A percentile compares a stretch with the other conserved stretches of the same genome.
Conservation (phyloP, 2,329 filamentous ascomycete genomes). For the Ophiostoma himal-ulmi region DNA sequence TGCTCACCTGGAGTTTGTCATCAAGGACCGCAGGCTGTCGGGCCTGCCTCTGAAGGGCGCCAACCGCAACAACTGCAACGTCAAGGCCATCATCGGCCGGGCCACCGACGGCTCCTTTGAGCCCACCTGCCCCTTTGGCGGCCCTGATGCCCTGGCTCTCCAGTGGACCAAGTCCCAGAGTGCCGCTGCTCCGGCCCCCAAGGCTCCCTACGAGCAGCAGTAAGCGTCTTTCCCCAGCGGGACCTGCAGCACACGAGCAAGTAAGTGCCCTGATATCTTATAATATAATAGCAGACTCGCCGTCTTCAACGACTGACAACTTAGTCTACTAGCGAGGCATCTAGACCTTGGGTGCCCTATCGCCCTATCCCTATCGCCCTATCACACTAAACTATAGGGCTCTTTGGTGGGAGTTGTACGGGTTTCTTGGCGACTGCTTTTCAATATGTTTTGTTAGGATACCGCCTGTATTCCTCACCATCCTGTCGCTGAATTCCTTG, state of each 20-base stretch:
- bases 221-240: neutral
- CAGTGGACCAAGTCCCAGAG: conserved; percentile 13
- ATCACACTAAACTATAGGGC: too few relatives aligned
- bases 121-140: neutral
- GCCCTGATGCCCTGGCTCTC: neutral
- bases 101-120: neutral
- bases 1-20: neutral
- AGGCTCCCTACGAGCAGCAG: neutral
- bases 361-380: too few relatives aligned
- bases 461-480: neutral
- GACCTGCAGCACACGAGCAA: neutral
- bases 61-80: conserved; percentile 1
- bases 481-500: neutral
- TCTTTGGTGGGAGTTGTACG: too few relatives aligned
- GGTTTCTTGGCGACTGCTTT: too few relatives aligned
- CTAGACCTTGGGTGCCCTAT: too few relatives aligned
- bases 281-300: neutral
- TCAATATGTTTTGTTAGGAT: too few relatives aligned
- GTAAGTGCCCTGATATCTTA: too few relatives aligned
- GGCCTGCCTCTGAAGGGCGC: neutral
- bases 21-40: neutral
- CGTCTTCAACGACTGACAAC: too few relatives aligned
- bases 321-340: too few relatives aligned
- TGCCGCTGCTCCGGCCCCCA: neutral
- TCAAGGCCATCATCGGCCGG: neutral